These are phyloP conservation scores for Zizania palustris DNA, from an alignment of 202 grass and related monocot species.

Conservation along the genomic window DNA sequence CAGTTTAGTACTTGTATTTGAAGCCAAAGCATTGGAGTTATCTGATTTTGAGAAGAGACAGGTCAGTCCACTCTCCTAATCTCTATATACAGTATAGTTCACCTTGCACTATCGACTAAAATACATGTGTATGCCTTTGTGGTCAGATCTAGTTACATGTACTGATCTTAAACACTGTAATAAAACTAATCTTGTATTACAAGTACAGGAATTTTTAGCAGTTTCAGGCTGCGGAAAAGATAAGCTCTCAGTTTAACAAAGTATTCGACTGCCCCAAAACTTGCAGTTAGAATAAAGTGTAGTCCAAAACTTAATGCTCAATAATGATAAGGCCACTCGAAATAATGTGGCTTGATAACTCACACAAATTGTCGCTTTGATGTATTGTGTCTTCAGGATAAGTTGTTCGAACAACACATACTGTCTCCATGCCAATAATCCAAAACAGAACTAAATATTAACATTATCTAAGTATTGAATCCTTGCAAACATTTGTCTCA, in stretches of 20 bases:
- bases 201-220: background rate
- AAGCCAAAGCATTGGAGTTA: conserved; percentile 86
- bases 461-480: conserved; percentile 26
- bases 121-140: conserved; percentile 10
- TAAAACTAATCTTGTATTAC: background rate
- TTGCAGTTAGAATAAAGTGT: conserved; percentile 21
- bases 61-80: conserved; percentile 45
- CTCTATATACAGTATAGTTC: conserved; percentile 19
- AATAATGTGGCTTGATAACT: background rate
- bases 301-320: conserved; percentile 28
- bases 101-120: background rate
- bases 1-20: conserved; percentile 70
- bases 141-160: conserved; percentile 14
- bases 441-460: background rate
- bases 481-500: conserved; percentile 25
- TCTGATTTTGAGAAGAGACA: conserved; percentile 97
- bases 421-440: conserved; percentile 12
- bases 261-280: background rate
- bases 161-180: conserved; percentile 12
- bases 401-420: conserved; percentile 6
- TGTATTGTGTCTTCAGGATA: background rate
- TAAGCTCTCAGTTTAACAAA: conserved; percentile 3
- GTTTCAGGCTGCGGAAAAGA: conserved; percentile 21
- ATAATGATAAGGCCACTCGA: background rate
- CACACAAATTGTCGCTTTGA: background rate